These are phyloP conservation scores for Teunomyces pallodes DNA, from an alignment of 805 yeast species.

Conservation along the genomic window DNA sequence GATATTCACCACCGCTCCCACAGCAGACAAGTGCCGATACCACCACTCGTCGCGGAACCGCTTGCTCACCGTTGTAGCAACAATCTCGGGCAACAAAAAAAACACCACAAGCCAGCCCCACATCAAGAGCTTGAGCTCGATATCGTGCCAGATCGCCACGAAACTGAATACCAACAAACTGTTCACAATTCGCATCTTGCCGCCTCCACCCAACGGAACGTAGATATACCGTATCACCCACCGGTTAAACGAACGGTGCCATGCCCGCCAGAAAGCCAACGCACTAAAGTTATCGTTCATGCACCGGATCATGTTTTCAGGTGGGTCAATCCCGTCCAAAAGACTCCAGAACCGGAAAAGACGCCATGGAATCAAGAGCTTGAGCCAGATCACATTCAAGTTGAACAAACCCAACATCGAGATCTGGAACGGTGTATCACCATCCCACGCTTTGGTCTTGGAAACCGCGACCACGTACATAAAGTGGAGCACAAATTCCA, in stretches of 20 bases:
- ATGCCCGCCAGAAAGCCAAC: conserved; percentile 95
- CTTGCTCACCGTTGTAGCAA: conserved; percentile 48
- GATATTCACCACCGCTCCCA: conserved; percentile 84
- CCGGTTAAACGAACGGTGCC: conserved; percentile 93
- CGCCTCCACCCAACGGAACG: conserved; percentile 84
- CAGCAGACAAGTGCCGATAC: conserved; percentile 79
- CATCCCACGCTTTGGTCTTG: conserved; percentile 84
- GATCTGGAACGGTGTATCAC: conserved; percentile 86
- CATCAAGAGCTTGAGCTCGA: conserved; percentile 74
- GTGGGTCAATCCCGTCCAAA: conserved; percentile 91
- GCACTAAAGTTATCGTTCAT: conserved; percentile 93
- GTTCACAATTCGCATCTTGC: conserved; percentile 65
- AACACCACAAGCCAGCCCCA: conserved; percentile 97
- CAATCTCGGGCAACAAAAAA: conserved; percentile 82
- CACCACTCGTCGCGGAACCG: conserved; percentile 51
- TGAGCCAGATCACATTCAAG: conserved; percentile 88
- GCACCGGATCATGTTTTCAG: conserved; percentile 96
- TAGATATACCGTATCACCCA: conserved; percentile 90
- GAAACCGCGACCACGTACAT: conserved; percentile 94
- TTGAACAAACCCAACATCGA: conserved; percentile 93
- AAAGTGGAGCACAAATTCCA: conserved; percentile 87
- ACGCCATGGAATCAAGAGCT: conserved; percentile 93
- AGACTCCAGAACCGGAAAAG: conserved; percentile 90
- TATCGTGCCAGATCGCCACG: conserved; percentile 98
- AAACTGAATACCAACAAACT: conserved; percentile 86